A percentile compares a stretch with the other conserved stretches of the same genome.
These are phyloP conservation scores for Pistacia integerrima DNA, from an alignment of 345 rosid genomes.

Conservation along the genomic window DNA sequence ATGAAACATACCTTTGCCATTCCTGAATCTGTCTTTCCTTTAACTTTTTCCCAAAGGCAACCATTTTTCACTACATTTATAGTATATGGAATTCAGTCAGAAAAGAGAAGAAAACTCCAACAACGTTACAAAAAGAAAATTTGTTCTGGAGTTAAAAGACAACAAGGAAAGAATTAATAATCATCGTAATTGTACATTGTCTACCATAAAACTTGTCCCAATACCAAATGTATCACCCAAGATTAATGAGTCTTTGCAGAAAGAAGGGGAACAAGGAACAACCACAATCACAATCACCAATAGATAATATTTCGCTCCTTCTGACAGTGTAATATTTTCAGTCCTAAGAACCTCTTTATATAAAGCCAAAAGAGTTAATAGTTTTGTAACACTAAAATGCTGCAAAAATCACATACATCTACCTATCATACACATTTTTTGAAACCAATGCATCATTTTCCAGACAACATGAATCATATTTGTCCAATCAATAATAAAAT, in stretches of 20 bases:
- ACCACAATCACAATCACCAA: neutral
- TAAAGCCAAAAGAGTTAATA: neutral
- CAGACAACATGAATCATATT: neutral
- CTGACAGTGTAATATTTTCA: neutral
- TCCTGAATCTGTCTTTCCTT: slow-evolving; percentile 83
- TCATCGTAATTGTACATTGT: neutral
- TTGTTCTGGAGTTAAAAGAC: neutral
- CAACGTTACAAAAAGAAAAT: neutral
- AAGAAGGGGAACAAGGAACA: neutral
- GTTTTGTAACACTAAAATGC: neutral
- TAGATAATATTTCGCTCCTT: neutral
- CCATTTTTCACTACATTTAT: slow-evolving; percentile 56
- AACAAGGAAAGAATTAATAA: neutral
- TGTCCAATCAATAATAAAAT: neutral
- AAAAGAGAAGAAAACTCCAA: neutral
- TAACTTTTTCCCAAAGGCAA: slow-evolving; percentile 87
- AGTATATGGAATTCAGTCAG: slow-evolving; percentile 10
- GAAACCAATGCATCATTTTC: neutral
- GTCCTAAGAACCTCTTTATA: neutral
- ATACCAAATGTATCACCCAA: neutral
- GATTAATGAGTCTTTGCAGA: neutral
- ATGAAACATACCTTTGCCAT: slow-evolving; percentile 74
- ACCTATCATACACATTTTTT: neutral
- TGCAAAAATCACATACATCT: neutral
- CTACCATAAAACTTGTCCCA: neutral